These are phyloP conservation scores for Herpetomonas samuelpessoai DNA, from an alignment of 208 protist species.

Conservation along the genomic window DNA sequence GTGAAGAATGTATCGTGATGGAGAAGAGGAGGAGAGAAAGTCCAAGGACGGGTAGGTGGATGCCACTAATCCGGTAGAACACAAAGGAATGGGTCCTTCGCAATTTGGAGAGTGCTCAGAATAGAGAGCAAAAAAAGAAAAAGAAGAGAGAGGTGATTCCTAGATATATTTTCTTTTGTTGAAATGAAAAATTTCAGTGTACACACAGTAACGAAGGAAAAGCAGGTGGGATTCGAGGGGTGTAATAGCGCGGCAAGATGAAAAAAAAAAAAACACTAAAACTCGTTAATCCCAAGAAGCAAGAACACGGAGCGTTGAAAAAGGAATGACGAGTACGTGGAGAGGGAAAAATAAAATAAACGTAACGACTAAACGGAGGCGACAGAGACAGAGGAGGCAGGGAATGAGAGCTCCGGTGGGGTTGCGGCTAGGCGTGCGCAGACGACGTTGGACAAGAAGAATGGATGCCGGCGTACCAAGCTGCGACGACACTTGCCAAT, in stretches of 20 bases:
- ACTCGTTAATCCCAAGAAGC: no score
- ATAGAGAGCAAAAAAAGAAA: constrained; percentile 11
- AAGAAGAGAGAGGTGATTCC: neutral
- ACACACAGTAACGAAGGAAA: constrained; percentile 1
- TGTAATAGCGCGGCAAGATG: constrained; percentile 3
- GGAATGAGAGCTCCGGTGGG: no score
- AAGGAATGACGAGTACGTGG: constrained; percentile 2
- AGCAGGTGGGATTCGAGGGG: constrained; percentile 1
- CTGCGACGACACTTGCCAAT: no score
- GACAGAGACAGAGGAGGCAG: no score
- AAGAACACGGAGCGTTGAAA: neutral
- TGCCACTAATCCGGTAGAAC: no score
- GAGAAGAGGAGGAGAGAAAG: no score
- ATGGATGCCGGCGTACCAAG: no score
- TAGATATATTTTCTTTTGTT: constrained; percentile 3
- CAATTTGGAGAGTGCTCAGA: constrained; percentile 6
- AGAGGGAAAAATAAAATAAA: constrained; percentile 3
- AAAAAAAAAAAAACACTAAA: constrained; percentile 10
- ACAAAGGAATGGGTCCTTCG: constrained; percentile 5
- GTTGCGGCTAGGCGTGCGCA: no score
- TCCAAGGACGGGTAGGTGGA: no score
- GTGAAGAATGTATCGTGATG: no score
- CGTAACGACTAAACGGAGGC: no score
- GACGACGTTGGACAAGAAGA: no score
- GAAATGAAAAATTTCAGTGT: neutral